A percentile compares a stretch with the other conserved stretches of the same genome.
Evolutionary conservation across 169 alveolate genomes (phyloP).

Genomic region (Cryptosporidium parvum): DNA sequence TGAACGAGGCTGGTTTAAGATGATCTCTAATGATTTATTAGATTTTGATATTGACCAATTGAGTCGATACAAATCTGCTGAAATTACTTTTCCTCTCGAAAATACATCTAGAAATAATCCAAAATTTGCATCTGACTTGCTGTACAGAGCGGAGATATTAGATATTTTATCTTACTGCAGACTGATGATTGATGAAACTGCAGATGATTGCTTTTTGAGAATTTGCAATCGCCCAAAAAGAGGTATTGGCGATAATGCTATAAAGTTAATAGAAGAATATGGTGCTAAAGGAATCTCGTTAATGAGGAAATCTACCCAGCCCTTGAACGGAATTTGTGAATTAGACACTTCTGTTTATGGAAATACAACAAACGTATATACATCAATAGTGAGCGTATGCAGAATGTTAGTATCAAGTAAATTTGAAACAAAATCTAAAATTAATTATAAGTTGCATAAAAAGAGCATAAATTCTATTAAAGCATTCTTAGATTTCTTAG

Average conservation of each 20-base stretch:
- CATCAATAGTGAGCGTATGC: slow-evolving; percentile 29
- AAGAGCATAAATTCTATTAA: slow-evolving; percentile 2
- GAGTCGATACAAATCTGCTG: background rate
- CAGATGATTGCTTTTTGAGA: slow-evolving; percentile 81
- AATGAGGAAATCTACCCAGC: slow-evolving; percentile 70
- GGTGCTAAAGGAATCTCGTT: slow-evolving; percentile 64
- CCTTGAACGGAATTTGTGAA: slow-evolving; percentile 55
- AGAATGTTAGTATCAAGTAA: background rate
- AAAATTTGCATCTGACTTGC: slow-evolving; percentile 24
- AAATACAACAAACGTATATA: background rate
- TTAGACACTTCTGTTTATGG: background rate
- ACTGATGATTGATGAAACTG: slow-evolving; percentile 80
- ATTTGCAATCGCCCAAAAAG: slow-evolving; percentile 83
- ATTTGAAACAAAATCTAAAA: background rate
- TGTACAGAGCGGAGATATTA: slow-evolving; percentile 40
- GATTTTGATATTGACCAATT: slow-evolving; percentile 12
- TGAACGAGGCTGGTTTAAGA: slow-evolving; percentile 30
- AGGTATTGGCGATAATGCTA: slow-evolving; percentile 79
- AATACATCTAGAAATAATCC: slow-evolving; percentile 48
- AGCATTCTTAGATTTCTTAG: slow-evolving; percentile 6
- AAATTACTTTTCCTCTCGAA: slow-evolving; percentile 19
- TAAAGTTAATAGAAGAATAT: slow-evolving; percentile 60
- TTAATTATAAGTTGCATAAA: background rate
- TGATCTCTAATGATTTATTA: slow-evolving; percentile 24
- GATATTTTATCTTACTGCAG: slow-evolving; percentile 82